Evolutionary conservation across 2,329 filamentous ascomycete species (phyloP), one percentile per base, ranked within the genome.

Genomic region (Colletotrichum magnum): DNA sequence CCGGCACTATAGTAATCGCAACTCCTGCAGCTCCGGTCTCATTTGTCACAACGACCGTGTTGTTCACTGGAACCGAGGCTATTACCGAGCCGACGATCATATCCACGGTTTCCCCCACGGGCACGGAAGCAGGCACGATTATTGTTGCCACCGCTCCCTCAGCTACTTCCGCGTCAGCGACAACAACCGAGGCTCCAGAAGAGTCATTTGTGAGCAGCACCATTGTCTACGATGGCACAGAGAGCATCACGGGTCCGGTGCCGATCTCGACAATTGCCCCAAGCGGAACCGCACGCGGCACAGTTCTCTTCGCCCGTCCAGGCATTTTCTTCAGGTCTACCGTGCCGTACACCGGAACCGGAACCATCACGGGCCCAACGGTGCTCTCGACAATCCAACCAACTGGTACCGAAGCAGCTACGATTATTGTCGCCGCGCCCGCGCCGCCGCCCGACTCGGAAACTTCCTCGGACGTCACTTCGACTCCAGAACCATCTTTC

Each of bases 321-420:
- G 50, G 24, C 13, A 50, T 50, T 24, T 50, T 50, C 18, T 6
- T 50, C n/a, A 50, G 16, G 10, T 18, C 47, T 24, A 50, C 47
- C 3, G n/a, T 50, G 7, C 50, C 50, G 5, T 28, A 15, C 21
- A 32, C 21, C 50, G 50, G 50, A 16, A 52, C 24, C 24, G 50
- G 10, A 10, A n/a, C 21, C 12, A 28, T 61, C 9, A 53, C 48
- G 2, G 32, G 32, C n/a, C 47, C 58, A 10, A 61, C 58, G 3
- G 18, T 45, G 3, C 9, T 61, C 10, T 52, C 58, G 15, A 68
- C 68, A 5, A 58, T 64, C 16, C 47, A 53, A 7, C 64, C 58
- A 36, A 64, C 41, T 13, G 58, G 53, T 5, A 59, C 70, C 6
- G 36, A n/a, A 9, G 54, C 70, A 16, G 66, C 66, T 5, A 68